Conservation (phyloP, 1,284 basidiomycete species). For the Malassezia vespertilionis region DNA sequence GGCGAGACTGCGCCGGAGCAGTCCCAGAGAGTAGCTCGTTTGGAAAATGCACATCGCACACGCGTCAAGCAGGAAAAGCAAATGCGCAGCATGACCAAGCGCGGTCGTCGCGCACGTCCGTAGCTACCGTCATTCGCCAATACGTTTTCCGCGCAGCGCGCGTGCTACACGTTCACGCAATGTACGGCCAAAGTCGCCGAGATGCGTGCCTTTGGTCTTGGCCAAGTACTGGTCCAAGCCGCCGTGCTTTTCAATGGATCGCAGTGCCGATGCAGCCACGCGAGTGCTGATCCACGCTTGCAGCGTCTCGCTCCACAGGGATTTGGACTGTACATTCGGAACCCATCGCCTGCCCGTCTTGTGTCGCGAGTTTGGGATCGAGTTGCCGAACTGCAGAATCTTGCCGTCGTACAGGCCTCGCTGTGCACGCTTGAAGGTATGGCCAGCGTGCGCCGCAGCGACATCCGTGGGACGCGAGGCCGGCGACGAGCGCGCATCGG, state of each 20-base stretch:
- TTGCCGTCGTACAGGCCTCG: conserved; percentile 42
- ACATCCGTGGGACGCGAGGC: conserved; percentile 31
- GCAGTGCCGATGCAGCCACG: conserved; percentile 27
- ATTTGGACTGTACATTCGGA: conserved; percentile 39
- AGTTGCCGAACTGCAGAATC: conserved; percentile 38
- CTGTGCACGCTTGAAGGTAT: conserved; percentile 41
- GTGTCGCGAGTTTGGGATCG: conserved; percentile 41
- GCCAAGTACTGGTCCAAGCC: conserved; percentile 40
- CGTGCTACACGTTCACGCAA: conserved; percentile 25
- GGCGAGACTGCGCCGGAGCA: conserved; percentile 16
- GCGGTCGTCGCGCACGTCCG: conserved; percentile 13
- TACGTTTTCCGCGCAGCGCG: conserved; percentile 18
- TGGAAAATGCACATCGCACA: conserved; percentile 8
- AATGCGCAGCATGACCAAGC: conserved; percentile 18
- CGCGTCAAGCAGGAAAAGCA: conserved; percentile 12
- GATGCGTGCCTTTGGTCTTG: conserved; percentile 24
- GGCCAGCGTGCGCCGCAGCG: conserved; percentile 20
- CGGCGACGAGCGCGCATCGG: conserved; percentile 36
- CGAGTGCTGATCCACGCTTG: conserved; percentile 18
- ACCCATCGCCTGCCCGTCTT: conserved; percentile 38
- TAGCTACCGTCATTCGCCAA: conserved; percentile 2
- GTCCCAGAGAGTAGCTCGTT: conserved; percentile 6
- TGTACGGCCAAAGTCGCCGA: conserved; percentile 36
- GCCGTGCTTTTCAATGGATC: conserved; percentile 39
- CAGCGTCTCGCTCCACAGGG: conserved; percentile 28